Conservation (phyloP, 331 rosid genomes). For the Pyrus hybrid region DNA sequence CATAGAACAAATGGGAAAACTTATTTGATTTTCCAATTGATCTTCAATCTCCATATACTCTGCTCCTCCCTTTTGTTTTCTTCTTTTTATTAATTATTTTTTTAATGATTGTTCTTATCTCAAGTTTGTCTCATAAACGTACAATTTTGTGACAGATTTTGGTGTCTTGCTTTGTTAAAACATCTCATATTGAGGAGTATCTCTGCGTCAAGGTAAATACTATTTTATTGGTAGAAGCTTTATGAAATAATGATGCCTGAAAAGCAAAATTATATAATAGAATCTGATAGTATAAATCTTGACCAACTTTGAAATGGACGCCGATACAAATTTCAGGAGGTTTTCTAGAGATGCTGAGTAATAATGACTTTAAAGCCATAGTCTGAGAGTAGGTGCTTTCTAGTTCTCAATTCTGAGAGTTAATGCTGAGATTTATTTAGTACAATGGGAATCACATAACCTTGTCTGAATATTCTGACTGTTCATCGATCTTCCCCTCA, state of each 20-base stretch:
- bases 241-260: not conserved
- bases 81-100: not conserved
- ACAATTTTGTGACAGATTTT: constrained; percentile 51
- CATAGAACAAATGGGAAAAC: not conserved
- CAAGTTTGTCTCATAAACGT: not conserved
- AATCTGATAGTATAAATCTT: not conserved
- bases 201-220: constrained; percentile 77
- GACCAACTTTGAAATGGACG: not conserved
- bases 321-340: not conserved
- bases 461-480: not conserved
- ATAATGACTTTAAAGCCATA: not conserved
- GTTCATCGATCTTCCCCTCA: not conserved
- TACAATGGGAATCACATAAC: not conserved
- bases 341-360: not conserved
- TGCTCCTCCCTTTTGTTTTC: not conserved
- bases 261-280: not conserved
- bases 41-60: not conserved
- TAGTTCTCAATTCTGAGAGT: not conserved
- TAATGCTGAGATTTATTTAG: not conserved
- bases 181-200: constrained; percentile 92
- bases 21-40: not conserved
- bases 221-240: not conserved
- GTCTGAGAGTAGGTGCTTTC: not conserved
- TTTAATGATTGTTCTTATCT: not conserved
- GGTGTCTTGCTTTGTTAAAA: constrained; percentile 94